Evolutionary conservation across 2,329 filamentous ascomycete genomes (phyloP), one percentile per base, ranked within the genome.

Genomic region (Botrytis squamosa): DNA sequence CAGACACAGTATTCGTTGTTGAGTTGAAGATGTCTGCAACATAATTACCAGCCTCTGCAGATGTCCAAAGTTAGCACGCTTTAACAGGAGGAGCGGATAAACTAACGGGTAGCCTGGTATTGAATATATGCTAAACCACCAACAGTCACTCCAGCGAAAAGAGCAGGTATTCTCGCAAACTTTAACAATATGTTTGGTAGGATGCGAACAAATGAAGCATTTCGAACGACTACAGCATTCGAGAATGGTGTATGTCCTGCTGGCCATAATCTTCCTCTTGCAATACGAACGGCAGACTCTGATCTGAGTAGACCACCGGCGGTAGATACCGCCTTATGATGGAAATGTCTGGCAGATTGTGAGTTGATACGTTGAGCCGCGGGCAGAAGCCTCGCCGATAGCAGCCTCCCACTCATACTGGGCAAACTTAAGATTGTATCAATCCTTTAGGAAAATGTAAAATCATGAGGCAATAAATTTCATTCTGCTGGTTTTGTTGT

Each of bases 131-230:
- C 94, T 74, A 97, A 85, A 4, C 93, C 93, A 22, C 93, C 95
- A 77, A 99, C 89, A 80, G 94, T 93, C 65, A 95, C 88, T 60
- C 94, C 94, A 60, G 95, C 96, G 80, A 97, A 95, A 85, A 98
- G 92, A 74, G 96, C 96, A 33, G 96, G 96, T 72, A 97, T 86
- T 73, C 94, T 90, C 52, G 91, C 88, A 78, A 99, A 92, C 85
- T 98, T 99, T 80, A 96, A 84, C n/a, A 96, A 90, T 69, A 99
- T 87, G 81, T 93, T 95, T 2, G 97, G 97, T 46, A 99, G 85
- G 75, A 91, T 86, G 67, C 90, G 85, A 62, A 84, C 87, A 78
- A 91, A 92, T 10, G 89, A 91, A 38, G 86, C 89, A 81, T 91
- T 91, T 73, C 90, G 87, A 16, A 87, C 86, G 66, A 86, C 85